A percentile compares a stretch with the other conserved stretches of the same genome.
Conservation (phyloP, 352 stramenopile genomes). For the Pythium monospermum region DNA sequence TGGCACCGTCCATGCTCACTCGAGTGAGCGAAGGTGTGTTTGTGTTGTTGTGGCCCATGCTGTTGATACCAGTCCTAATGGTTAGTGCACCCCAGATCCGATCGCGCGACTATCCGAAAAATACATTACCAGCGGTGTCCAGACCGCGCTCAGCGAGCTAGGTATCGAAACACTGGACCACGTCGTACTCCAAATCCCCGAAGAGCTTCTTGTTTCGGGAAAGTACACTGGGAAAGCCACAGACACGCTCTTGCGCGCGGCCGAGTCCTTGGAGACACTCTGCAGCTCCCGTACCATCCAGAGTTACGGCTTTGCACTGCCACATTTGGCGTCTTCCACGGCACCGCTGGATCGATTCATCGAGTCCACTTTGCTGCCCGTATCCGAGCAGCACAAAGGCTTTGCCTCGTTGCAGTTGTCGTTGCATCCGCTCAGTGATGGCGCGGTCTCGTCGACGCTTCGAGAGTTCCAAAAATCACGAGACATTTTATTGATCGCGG, state of each 20-base stretch:
- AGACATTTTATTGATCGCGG: constrained; percentile 53
- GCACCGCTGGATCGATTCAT: constrained; percentile 34
- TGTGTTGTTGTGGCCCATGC: neutral
- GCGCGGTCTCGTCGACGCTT: constrained; percentile 26
- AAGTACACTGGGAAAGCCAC: constrained; percentile 14
- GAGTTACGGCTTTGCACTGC: constrained; percentile 61
- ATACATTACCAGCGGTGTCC: constrained; percentile 42
- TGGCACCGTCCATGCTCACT: constrained; percentile 49
- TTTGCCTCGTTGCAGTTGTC: constrained; percentile 69
- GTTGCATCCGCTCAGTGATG: constrained; percentile 4
- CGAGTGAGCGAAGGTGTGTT: constrained; percentile 20
- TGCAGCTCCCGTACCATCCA: constrained; percentile 41
- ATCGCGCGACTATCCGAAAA: constrained; percentile 31
- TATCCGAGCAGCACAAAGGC: constrained; percentile 36
- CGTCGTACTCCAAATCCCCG: constrained; percentile 52
- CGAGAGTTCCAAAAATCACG: constrained; percentile 39
- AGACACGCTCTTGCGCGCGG: constrained; percentile 27
- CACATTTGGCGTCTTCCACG: constrained; percentile 9
- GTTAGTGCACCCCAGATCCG: constrained; percentile 14
- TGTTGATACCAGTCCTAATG: neutral
- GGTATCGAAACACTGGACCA: constrained; percentile 66
- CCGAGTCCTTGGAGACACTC: constrained; percentile 36
- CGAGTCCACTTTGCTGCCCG: constrained; percentile 31
- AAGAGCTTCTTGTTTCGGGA: constrained; percentile 29
- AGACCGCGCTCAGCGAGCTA: constrained; percentile 41